Percentiles rank a stretch among this genome's conserved stretches.
phyloP scores from a whole-genome alignment of 345 rosid species.

The Heritiera littoralis region DNA sequence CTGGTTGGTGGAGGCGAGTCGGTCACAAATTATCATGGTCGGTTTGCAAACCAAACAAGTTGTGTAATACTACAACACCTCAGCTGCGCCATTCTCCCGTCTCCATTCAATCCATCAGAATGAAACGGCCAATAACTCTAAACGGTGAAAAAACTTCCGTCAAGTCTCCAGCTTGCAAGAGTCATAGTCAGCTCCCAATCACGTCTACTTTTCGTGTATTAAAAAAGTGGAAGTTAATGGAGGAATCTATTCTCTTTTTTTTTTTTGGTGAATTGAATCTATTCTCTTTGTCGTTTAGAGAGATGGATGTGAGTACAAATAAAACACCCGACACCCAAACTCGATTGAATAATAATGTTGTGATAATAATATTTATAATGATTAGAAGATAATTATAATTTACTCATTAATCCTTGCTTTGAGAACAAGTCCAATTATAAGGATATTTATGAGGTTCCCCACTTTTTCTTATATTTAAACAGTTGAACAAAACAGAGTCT shows the following conservation, averaged over 20 bases:
- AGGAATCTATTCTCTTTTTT: neutral
- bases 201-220: neutral
- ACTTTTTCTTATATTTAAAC: neutral
- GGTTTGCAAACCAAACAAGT: neutral
- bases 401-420: neutral
- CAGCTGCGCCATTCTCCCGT: neutral
- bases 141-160: neutral
- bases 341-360: neutral
- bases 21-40: neutral
- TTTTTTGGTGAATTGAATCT: too few species aligned
- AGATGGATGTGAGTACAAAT: neutral
- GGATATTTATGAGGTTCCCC: neutral
- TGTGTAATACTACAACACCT: too few species aligned
- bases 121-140: neutral
- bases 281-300: neutral
- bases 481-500: neutral
- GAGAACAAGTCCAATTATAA: neutral
- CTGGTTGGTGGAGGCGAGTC: slow-evolving; percentile 13
- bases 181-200: neutral
- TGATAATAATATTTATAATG: neutral
- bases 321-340: neutral
- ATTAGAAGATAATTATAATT: neutral
- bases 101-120: neutral
- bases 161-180: neutral
- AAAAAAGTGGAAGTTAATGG: neutral